These are phyloP conservation scores for Yamadazyma sp. DNA, from an alignment of 1,139 yeast genomes.

Conservation along the genomic window DNA sequence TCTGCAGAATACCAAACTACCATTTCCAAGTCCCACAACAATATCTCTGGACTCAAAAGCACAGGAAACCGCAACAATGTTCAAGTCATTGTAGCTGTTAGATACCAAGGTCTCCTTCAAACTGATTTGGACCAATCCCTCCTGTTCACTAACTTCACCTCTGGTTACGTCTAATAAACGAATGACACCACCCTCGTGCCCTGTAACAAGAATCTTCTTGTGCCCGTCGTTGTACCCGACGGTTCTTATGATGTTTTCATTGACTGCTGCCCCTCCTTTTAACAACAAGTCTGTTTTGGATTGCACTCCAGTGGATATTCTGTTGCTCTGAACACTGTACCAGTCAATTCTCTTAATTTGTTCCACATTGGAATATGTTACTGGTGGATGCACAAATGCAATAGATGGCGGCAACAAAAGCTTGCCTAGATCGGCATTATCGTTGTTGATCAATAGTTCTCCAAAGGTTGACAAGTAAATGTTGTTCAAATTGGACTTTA, in stretches of 20 bases:
- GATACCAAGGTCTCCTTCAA: slow-evolving; percentile 36
- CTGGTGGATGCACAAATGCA: slow-evolving; percentile 76
- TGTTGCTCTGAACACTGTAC: slow-evolving; percentile 64
- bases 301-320: slow-evolving; percentile 38
- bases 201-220: slow-evolving; percentile 71
- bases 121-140: slow-evolving; percentile 35
- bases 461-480: slow-evolving; percentile 32
- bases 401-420: slow-evolving; percentile 75
- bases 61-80: slow-evolving; percentile 63
- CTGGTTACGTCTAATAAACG: slow-evolving; percentile 81
- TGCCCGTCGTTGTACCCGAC: slow-evolving; percentile 54
- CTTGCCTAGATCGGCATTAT: slow-evolving; percentile 55
- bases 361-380: slow-evolving; percentile 54
- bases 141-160: slow-evolving; percentile 69
- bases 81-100: slow-evolving; percentile 28
- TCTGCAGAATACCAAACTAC: slow-evolving; percentile 75
- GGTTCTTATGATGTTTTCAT: slow-evolving; percentile 34
- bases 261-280: slow-evolving; percentile 70
- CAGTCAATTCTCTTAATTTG: slow-evolving; percentile 66
- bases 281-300: slow-evolving; percentile 44
- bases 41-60: slow-evolving; percentile 79
- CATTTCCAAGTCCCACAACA: slow-evolving; percentile 64
- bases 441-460: slow-evolving; percentile 40
- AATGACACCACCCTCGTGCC: slow-evolving; percentile 79
- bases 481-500: slow-evolving; percentile 58